Conservation (phyloP, 345 rosid species). For the Eutrema heterophyllum region DNA sequence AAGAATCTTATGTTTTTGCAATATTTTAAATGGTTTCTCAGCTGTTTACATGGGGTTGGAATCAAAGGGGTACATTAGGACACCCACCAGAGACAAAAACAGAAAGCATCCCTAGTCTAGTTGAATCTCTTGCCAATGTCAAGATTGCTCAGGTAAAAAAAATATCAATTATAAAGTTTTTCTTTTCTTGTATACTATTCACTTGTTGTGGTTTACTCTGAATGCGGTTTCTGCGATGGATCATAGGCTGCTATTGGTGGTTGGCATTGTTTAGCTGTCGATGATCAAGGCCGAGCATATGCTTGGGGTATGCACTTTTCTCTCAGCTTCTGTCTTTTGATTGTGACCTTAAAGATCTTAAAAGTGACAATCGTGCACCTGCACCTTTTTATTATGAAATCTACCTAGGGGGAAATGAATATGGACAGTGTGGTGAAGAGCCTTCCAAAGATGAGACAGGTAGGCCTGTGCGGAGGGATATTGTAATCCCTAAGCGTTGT, state of each 20-base stretch:
- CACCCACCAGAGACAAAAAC: conserved; percentile 91
- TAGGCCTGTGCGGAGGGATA: conserved; percentile 78
- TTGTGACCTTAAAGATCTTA: neutral
- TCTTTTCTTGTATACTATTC: neutral
- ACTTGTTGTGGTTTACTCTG: neutral
- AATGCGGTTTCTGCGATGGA: conserved; percentile 10
- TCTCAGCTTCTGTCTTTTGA: neutral
- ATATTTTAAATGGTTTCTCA: conserved; percentile 21
- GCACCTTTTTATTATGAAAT: neutral
- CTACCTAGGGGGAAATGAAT: conserved; percentile 84
- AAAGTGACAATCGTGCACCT: neutral
- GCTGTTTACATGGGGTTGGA: conserved; percentile 99
- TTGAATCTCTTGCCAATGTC: conserved; percentile 62
- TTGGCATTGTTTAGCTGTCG: conserved; percentile 99
- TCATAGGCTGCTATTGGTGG: conserved; percentile 97
- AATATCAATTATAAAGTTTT: neutral
- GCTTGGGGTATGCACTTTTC: conserved; percentile 74
- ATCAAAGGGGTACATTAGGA: conserved; percentile 97
- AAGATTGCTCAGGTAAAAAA: conserved; percentile 75
- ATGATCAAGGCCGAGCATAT: conserved; percentile 93
- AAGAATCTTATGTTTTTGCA: neutral
- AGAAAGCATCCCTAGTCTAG: conserved; percentile 80
- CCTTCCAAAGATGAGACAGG: conserved; percentile 84
- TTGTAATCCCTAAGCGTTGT: conserved; percentile 92
- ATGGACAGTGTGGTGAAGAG: conserved; percentile 99